phyloP scores from a whole-genome alignment of 441 rosid species.

The Brassica hybrid region DNA sequence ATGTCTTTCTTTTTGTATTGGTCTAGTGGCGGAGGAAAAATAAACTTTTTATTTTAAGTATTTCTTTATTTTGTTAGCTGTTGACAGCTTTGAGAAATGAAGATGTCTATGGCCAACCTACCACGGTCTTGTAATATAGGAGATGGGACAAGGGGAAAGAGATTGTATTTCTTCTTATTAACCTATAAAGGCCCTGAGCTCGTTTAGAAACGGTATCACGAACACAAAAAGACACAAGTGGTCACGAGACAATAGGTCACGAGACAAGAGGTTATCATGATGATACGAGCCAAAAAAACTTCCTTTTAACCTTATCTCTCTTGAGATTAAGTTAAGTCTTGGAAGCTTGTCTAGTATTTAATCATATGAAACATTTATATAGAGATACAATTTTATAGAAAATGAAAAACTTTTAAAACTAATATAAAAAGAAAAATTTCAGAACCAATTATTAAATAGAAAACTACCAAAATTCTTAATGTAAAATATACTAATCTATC shows the following conservation, averaged over 20 bases:
- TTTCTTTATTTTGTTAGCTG: conserved; percentile 32
- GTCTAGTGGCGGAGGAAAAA: conserved; percentile 21
- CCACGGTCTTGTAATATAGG: conserved; percentile 31
- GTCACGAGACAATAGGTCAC: neutral
- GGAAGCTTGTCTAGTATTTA: too few species aligned
- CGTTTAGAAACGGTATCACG: neutral
- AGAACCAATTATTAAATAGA: too few species aligned
- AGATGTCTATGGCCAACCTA: conserved; percentile 32
- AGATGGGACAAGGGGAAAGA: conserved; percentile 32
- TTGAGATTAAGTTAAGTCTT: too few species aligned
- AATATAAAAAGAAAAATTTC: too few species aligned
- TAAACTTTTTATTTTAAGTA: conserved; percentile 3
- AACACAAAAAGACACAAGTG: neutral
- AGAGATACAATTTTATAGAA: too few species aligned
- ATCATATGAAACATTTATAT: too few species aligned
- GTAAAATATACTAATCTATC: too few species aligned
- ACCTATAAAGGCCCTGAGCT: conserved; percentile 24
- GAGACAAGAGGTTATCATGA: neutral
- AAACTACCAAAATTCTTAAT: too few species aligned
- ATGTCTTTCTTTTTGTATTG: conserved; percentile 38
- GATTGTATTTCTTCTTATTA: conserved; percentile 2
- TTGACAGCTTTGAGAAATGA: conserved; percentile 38
- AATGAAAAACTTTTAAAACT: too few species aligned
- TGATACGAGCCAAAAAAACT: too few species aligned
- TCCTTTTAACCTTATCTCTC: too few species aligned